Evolutionary conservation across 2,329 filamentous ascomycete species (phyloP), one percentile per base, ranked within the genome.

Genomic region (Penicillium expansum): DNA sequence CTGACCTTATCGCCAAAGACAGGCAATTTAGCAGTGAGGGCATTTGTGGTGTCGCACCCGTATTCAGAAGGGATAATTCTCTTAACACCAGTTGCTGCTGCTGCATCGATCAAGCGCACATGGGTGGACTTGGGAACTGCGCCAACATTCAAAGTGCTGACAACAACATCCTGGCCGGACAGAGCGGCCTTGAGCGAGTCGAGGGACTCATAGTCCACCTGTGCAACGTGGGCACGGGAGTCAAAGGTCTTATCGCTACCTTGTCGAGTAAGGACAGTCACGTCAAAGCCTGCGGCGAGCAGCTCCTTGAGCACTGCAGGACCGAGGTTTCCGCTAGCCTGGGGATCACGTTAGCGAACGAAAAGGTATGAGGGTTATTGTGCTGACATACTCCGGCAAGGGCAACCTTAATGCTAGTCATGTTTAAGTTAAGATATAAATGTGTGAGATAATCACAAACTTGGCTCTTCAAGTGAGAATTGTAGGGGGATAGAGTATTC

Each of bases 21-120:
- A 3, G 74, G 73, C 4, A 74, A 55, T 13, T 58, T 55, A 2
- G 62, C 37, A 14, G 60, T 55, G 4, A 62, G 55, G 0, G 63
- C 56, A 57, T 75, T 68, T 13, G 52, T 30, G 0, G 68, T 68
- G 53, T 76, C 65, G 33, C 63, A 64, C 48, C 73, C 72, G 50
- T 71, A 76, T 51, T 75, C 74, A 0, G 73, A 74, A 1, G 74
- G 74, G 8, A 75, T 55, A 56, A 67, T 70, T 9, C 71, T 63
- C 48, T 63, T 59, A 4, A 74, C 70, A 0, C 67, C 66, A 1
- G 70, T 69, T 9, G 62, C 64, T 1, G 66, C 57, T 13, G 72
- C 61, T 30, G 71, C 71, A 41, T 74, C 71, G 27, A 74, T 61
- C 5, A 75, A 48, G 11, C 60, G 63, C 1, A 62, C 43, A 16